A percentile compares a stretch with the other conserved stretches of the same genome.
Evolutionary conservation across 179 eudicot species (phyloP).

Genomic region (Vitellaria paradoxa): DNA sequence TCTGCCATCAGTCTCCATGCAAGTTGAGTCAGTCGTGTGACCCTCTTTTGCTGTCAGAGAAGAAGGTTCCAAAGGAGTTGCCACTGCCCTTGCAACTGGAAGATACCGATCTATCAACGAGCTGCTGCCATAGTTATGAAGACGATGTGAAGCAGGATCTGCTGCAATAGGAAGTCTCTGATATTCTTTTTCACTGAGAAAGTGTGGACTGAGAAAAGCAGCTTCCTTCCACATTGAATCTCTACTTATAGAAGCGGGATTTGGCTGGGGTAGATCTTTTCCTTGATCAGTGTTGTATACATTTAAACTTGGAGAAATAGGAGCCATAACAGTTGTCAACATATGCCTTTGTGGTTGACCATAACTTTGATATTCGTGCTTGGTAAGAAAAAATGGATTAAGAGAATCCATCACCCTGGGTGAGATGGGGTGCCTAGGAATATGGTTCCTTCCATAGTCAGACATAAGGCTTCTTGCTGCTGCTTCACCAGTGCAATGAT

Average conservation of each 20-base stretch:
- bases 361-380: slow-evolving; percentile 51
- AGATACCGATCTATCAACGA: slow-evolving; percentile 46
- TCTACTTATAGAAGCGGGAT: slow-evolving; percentile 20
- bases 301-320: slow-evolving; percentile 21
- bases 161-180: slow-evolving; percentile 45
- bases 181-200: slow-evolving; percentile 56
- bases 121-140: slow-evolving; percentile 31
- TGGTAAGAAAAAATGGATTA: slow-evolving; percentile 42
- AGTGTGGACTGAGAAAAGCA: slow-evolving; percentile 20
- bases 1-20: slow-evolving; percentile 5
- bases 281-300: slow-evolving; percentile 23
- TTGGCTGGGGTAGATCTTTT: slow-evolving; percentile 25
- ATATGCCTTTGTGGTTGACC: slow-evolving; percentile 32
- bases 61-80: slow-evolving; percentile 30
- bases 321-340: slow-evolving; percentile 15
- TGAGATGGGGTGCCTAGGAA: slow-evolving; percentile 14
- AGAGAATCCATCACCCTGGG: slow-evolving; percentile 3
- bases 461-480: not conserved
- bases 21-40: slow-evolving; percentile 12
- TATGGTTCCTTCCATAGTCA: slow-evolving; percentile 16
- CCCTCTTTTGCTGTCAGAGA: slow-evolving; percentile 26
- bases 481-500: too few species aligned
- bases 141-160: slow-evolving; percentile 28
- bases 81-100: slow-evolving; percentile 22
- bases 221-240: slow-evolving; percentile 18